Percentiles rank a stretch among this genome's conserved stretches.
Conservation (phyloP, 495 filamentous ascomycete genomes). For the Penicillium lividum region DNA sequence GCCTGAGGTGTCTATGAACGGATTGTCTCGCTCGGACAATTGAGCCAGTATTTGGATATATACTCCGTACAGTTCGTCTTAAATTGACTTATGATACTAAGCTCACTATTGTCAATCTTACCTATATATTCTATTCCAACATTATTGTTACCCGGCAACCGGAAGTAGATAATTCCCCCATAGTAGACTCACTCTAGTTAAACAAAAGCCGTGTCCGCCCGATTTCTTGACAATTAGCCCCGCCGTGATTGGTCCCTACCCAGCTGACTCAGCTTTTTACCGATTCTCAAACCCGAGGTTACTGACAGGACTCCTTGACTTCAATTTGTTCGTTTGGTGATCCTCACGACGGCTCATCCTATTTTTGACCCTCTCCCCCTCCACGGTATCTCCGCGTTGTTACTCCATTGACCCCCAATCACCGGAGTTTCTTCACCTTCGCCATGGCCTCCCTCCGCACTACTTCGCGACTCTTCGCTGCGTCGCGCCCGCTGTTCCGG, state of each 20-base stretch:
- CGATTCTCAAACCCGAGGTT: slow-evolving; percentile 49
- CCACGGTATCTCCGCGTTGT: slow-evolving; percentile 1
- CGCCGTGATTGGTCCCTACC: slow-evolving; percentile 36
- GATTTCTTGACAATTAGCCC: slow-evolving; percentile 46
- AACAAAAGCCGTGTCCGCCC: slow-evolving; percentile 44
- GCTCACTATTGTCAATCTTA: not conserved
- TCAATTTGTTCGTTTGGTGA: slow-evolving; percentile 32
- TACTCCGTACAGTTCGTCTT: too few species aligned
- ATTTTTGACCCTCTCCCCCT: slow-evolving; percentile 22
- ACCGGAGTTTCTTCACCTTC: slow-evolving; percentile 7
- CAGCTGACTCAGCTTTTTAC: slow-evolving; percentile 38
- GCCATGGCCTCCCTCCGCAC: slow-evolving; percentile 79
- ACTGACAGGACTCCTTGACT: slow-evolving; percentile 37
- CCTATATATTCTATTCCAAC: not conserved
- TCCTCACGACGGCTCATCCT: slow-evolving; percentile 17
- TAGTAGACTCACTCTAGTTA: not conserved
- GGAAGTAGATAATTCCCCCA: slow-evolving; percentile 19
- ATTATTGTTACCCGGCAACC: not conserved
- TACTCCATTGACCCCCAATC: slow-evolving; percentile 1
- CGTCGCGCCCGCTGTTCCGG: slow-evolving; percentile 55
- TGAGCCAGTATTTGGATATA: not conserved
- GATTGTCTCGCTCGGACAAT: not conserved
- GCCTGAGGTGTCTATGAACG: slow-evolving; percentile 15
- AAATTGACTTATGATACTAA: too few species aligned
- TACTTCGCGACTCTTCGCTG: slow-evolving; percentile 63